These are phyloP conservation scores for Leccinellum albellum DNA, from an alignment of 768 basidiomycete genomes.

Conservation along the genomic window DNA sequence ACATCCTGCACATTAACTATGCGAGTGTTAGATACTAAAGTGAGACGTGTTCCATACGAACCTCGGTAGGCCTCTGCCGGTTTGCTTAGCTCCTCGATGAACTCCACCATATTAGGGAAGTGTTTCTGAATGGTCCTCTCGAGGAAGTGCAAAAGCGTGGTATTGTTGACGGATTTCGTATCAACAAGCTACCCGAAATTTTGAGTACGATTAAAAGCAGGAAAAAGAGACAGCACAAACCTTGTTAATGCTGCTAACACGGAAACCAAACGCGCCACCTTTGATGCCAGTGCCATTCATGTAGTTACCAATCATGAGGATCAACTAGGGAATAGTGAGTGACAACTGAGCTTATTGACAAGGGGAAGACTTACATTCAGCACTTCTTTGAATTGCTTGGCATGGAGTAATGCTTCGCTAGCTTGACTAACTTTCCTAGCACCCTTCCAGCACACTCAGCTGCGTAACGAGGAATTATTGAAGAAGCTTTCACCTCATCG, in stretches of 20 bases:
- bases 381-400: slow-evolving; percentile 86
- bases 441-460: slow-evolving; percentile 45
- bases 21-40: slow-evolving; percentile 11
- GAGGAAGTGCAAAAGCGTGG: slow-evolving; percentile 90
- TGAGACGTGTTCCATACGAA: slow-evolving; percentile 30
- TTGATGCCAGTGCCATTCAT: slow-evolving; percentile 97
- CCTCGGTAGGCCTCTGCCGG: slow-evolving; percentile 93
- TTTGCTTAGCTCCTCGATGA: slow-evolving; percentile 83
- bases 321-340: slow-evolving; percentile 49
- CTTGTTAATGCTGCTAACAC: slow-evolving; percentile 96
- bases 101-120: slow-evolving; percentile 83
- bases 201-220: not conserved
- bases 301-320: slow-evolving; percentile 94
- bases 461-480: not conserved
- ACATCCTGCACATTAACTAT: slow-evolving; percentile 85
- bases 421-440: slow-evolving; percentile 80
- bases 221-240: slow-evolving; percentile 35
- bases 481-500: slow-evolving; percentile 58
- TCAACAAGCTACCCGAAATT: slow-evolving; percentile 74
- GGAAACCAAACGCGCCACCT: slow-evolving; percentile 96
- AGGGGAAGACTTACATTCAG: slow-evolving; percentile 59
- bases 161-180: slow-evolving; percentile 93
- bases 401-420: slow-evolving; percentile 71
- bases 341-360: not conserved
- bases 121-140: slow-evolving; percentile 85